Evolutionary conservation across 2,329 filamentous ascomycete genomes (phyloP).

Genomic region (Mariannaea sp.): DNA sequence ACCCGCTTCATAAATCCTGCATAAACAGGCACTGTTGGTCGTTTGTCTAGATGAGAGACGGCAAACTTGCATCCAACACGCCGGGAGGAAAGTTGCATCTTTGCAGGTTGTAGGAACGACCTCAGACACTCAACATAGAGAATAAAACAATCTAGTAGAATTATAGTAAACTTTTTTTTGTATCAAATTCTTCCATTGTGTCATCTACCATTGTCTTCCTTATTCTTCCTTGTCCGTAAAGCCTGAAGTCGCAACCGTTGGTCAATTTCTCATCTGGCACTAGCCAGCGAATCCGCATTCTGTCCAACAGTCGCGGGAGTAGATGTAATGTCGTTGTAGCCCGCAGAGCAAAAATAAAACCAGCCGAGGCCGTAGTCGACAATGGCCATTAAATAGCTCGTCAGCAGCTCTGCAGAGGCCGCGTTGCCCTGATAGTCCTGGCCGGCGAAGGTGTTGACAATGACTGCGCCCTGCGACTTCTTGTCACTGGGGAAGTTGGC

Average conservation of each 20-base stretch:
- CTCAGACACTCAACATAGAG: no score
- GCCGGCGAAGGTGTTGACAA: conserved; percentile 29
- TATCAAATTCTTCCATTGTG: neutral
- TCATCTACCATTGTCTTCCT: neutral
- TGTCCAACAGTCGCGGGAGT: conserved; percentile 12
- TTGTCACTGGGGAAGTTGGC: conserved; percentile 21
- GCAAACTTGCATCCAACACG: no score
- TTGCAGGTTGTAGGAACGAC: no score
- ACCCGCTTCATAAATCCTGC: no score
- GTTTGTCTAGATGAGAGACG: no score
- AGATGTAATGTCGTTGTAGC: conserved; percentile 11
- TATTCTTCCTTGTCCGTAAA: neutral
- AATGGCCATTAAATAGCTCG: conserved; percentile 1
- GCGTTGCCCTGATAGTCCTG: conserved; percentile 4
- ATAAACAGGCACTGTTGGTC: no score
- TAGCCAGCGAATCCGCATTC: conserved; percentile 11
- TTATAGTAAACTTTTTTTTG: neutral
- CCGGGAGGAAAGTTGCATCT: no score
- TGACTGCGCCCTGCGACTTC: conserved; percentile 17
- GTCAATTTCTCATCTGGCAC: no score
- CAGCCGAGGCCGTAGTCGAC: conserved; percentile 6
- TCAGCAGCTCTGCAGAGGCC: conserved; percentile 1
- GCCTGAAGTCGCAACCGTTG: no score
- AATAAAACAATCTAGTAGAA: no score
- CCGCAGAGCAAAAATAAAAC: conserved; percentile 15